A percentile compares a stretch with the other conserved stretches of the same genome.
Conservation (phyloP, 2,329 filamentous ascomycete species). For the Saccharata proteae region DNA sequence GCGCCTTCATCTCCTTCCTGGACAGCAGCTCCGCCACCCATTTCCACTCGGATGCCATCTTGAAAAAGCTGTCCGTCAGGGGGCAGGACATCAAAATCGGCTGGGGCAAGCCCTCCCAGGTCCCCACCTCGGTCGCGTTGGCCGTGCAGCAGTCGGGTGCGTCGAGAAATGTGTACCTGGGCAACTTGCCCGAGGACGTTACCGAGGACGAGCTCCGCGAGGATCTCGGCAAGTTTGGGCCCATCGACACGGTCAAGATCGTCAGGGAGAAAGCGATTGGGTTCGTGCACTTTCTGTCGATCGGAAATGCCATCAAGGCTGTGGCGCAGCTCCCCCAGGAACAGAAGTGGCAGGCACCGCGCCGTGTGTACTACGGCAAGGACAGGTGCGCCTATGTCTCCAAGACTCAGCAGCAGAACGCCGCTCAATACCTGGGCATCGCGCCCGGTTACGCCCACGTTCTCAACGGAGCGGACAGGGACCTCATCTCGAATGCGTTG, state of each 20-base stretch:
- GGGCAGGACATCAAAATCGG: constrained; percentile 99
- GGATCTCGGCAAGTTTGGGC: constrained; percentile 89
- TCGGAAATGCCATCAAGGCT: constrained; percentile 96
- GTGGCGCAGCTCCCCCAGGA: constrained; percentile 94
- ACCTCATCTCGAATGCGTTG: constrained; percentile 89
- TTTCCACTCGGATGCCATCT: constrained; percentile 97
- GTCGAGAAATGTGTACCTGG: constrained; percentile 92
- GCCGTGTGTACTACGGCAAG: constrained; percentile 96
- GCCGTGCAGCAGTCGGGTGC: constrained; percentile 96
- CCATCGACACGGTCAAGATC: constrained; percentile 94
- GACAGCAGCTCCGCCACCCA: constrained; percentile 96
- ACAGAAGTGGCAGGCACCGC: constrained; percentile 88
- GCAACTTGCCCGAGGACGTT: constrained; percentile 82
- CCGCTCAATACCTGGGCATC: constrained; percentile 93
- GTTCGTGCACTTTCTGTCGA: constrained; percentile 94
- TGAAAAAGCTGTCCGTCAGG: constrained; percentile 98
- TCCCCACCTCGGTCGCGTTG: constrained; percentile 92
- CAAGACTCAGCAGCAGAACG: constrained; percentile 98
- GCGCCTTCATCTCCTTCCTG: constrained; percentile 97
- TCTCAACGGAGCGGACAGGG: constrained; percentile 87
- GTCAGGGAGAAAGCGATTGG: constrained; percentile 97
- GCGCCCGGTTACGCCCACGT: constrained; percentile 94
- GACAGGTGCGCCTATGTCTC: constrained; percentile 97
- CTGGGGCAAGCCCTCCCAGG: constrained; percentile 97
- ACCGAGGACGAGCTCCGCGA: constrained; percentile 86